Percentiles rank a stretch among this genome's conserved stretches.
phyloP scores from a whole-genome alignment of 768 basidiomycete species.

The Asterophora lycoperdoides region DNA sequence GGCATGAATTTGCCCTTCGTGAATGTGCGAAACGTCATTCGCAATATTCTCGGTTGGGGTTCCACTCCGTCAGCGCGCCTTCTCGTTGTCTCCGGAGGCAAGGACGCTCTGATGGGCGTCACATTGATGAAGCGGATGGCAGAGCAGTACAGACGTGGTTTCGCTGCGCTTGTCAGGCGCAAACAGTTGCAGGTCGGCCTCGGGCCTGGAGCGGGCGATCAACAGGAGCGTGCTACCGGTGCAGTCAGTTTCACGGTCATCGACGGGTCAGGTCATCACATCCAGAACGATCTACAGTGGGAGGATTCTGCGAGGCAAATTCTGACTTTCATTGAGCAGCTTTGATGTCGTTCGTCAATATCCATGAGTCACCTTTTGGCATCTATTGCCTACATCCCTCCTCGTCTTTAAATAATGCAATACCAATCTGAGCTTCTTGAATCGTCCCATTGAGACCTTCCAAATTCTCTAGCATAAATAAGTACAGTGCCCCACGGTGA shows the following conservation, averaged over 20 bases:
- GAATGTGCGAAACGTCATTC: conserved; percentile 7
- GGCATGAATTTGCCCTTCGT: conserved; percentile 16
- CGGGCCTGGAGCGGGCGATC: neutral
- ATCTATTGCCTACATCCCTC: no score
- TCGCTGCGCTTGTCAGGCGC: neutral
- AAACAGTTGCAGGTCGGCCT: neutral
- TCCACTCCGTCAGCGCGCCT: neutral
- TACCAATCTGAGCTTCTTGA: no score
- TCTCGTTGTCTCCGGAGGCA: conserved; percentile 6
- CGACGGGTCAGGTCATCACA: conserved; percentile 13
- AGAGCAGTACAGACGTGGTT: conserved; percentile 5
- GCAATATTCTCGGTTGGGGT: conserved; percentile 4
- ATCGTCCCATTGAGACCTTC: no score
- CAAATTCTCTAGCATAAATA: no score
- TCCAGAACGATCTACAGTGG: conserved; percentile 15
- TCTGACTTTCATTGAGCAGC: conserved; percentile 8
- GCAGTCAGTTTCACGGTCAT: conserved; percentile 7
- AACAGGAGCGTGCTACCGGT: neutral
- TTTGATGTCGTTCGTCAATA: neutral
- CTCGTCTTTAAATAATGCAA: no score
- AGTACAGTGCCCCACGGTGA: no score
- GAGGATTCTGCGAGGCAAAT: conserved; percentile 2
- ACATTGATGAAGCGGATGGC: conserved; percentile 9
- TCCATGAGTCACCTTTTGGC: neutral
- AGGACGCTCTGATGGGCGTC: conserved; percentile 12